phyloP scores from a whole-genome alignment of 345 rosid genomes.

The Citrus glauca region DNA sequence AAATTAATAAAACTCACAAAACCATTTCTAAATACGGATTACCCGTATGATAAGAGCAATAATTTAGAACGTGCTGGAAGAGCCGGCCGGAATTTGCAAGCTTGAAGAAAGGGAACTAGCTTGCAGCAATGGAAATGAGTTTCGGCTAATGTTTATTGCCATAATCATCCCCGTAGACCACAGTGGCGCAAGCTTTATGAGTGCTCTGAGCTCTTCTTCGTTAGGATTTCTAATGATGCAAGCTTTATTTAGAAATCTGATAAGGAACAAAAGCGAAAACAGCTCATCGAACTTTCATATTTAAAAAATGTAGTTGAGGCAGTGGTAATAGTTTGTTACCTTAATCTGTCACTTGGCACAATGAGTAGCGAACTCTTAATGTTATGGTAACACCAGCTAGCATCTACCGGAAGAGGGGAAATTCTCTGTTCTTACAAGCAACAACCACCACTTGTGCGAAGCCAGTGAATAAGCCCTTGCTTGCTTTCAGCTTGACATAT shows the following conservation, averaged over 20 bases:
- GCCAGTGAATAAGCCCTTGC: slow-evolving; percentile 43
- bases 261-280: slow-evolving; percentile 8
- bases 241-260: slow-evolving; percentile 73
- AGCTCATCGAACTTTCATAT: neutral
- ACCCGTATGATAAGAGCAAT: slow-evolving; percentile 49
- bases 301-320: neutral
- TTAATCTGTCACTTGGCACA: slow-evolving; percentile 49
- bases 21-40: neutral
- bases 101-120: slow-evolving; percentile 54
- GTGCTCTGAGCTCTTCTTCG: slow-evolving; percentile 79
- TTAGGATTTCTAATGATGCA: slow-evolving; percentile 48
- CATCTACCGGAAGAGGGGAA: slow-evolving; percentile 36
- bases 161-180: slow-evolving; percentile 77
- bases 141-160: slow-evolving; percentile 62
- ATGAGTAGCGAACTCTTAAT: slow-evolving; percentile 37
- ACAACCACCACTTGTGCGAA: slow-evolving; percentile 43
- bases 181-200: slow-evolving; percentile 57
- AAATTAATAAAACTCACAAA: slow-evolving; percentile 39
- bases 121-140: slow-evolving; percentile 55
- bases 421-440: slow-evolving; percentile 41
- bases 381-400: slow-evolving; percentile 37
- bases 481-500: slow-evolving; percentile 35
- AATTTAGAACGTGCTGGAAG: slow-evolving; percentile 51
- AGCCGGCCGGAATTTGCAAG: slow-evolving; percentile 76
- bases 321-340: slow-evolving; percentile 25